phyloP scores from a whole-genome alignment of 805 yeast genomes.

The Lachancea waltii region DNA sequence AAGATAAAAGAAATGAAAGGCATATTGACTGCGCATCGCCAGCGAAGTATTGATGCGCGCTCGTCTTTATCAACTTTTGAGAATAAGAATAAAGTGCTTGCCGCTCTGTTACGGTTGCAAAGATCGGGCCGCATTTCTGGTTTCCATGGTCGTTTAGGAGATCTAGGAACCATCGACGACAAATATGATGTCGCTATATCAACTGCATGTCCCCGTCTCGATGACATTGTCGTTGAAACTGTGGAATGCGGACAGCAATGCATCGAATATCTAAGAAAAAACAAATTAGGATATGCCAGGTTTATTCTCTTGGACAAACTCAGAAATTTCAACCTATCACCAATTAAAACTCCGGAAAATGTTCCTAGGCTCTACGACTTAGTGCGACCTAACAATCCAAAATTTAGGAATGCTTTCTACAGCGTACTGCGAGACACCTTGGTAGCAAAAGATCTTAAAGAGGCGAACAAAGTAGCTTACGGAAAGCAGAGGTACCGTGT shows the following conservation, averaged over 20 bases:
- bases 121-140: constrained; percentile 80
- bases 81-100: constrained; percentile 66
- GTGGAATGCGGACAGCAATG: constrained; percentile 67
- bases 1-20: constrained; percentile 49
- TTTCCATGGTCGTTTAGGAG: constrained; percentile 86
- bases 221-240: constrained; percentile 87
- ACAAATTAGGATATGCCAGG: constrained; percentile 81
- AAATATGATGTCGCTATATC: constrained; percentile 89
- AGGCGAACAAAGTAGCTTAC: constrained; percentile 85
- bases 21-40: constrained; percentile 49
- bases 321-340: constrained; percentile 50
- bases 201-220: constrained; percentile 86
- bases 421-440: constrained; percentile 81
- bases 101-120: constrained; percentile 60
- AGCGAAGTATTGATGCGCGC: constrained; percentile 60
- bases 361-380: constrained; percentile 83
- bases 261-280: constrained; percentile 75
- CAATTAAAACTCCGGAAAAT: constrained; percentile 63
- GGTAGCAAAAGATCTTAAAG: constrained; percentile 69
- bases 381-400: constrained; percentile 57
- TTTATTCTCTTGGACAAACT: constrained; percentile 77
- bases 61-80: constrained; percentile 50
- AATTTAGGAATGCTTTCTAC: constrained; percentile 81
- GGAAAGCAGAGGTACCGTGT: constrained; percentile 77
- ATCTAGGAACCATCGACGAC: constrained; percentile 84